Evolutionary conservation across 345 rosid species (phyloP).

Genomic region (Acer saccharum): DNA sequence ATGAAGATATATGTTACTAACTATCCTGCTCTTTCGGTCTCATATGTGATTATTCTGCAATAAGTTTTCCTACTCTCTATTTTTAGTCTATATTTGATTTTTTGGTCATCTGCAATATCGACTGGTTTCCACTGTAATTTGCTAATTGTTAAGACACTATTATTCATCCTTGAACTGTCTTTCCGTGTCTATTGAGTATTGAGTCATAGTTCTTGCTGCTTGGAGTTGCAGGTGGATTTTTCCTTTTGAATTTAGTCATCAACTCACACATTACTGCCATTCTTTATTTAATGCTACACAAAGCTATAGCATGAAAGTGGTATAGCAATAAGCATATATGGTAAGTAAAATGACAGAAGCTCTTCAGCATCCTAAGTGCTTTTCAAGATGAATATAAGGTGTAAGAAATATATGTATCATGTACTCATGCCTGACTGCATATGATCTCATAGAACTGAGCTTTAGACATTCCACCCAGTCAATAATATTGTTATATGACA

Average conservation of each 20-base stretch:
- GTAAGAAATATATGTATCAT: background rate
- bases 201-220: background rate
- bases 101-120: too few relatives aligned
- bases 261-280: background rate
- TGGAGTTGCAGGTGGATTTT: background rate
- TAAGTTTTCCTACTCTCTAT: too few relatives aligned
- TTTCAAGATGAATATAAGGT: background rate
- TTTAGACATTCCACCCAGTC: too few relatives aligned
- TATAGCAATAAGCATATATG: background rate
- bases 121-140: background rate
- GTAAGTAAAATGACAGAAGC: too few relatives aligned
- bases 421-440: background rate
- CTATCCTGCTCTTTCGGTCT: too few relatives aligned
- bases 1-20: too few relatives aligned
- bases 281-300: background rate
- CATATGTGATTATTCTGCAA: too few relatives aligned
- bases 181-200: background rate
- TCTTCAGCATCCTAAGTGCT: background rate
- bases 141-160: background rate
- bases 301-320: too few relatives aligned
- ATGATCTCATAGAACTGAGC: background rate
- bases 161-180: background rate
- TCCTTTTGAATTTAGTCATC: background rate
- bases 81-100: too few relatives aligned
- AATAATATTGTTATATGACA: background rate